Evolutionary conservation across 176 grass and related monocot species (phyloP), one percentile per base, ranked within the genome.

Genomic region (Carex cristatella): DNA sequence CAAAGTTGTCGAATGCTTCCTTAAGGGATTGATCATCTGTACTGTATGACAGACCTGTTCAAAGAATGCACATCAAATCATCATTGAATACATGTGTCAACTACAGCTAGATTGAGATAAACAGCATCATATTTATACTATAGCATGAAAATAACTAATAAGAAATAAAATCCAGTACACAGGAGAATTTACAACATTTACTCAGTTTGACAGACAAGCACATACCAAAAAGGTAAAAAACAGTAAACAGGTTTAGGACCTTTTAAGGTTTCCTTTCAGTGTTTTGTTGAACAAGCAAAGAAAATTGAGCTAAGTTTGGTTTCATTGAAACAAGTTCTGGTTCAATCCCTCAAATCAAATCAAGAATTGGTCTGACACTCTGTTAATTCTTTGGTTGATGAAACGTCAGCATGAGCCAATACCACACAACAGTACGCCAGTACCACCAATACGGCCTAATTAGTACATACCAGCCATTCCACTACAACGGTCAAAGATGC

Each of bases 11-110:
- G 10, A 96, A 99, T 2, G 93, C 93, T 0, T 94, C 82, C 73
- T 8, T 89, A 48, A 99, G 89, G 0, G 68, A 33, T 0, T 86
- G 10, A 3, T 99, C 93, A 37, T 92, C 79, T 15, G 86, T 90
- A 19, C 18, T 14, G n/a, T 33, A 99, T 4, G 90, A 87, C 61
- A 95, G 87, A 65, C 93, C 97, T 95, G 89, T 79, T 35, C 10
- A 53, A 15, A 0, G 54, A 33, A 11, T 54, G 2, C 19, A 80
- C n/a, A 60, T n/a, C 44, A 80, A 62, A 59, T 59, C 51, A 79
- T 10, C 61, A 86, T 53, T 46, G 37, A 83, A 56, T 69, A 54
- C 18, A 81, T 57, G 28, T 14, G 10, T 37, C 16, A 6, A 79
- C 9, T 37, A 49, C 5, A 79, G 11, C 51, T 79, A 56, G 18